phyloP scores from a whole-genome alignment of 768 basidiomycete genomes.

The Tylopilus sp. region DNA sequence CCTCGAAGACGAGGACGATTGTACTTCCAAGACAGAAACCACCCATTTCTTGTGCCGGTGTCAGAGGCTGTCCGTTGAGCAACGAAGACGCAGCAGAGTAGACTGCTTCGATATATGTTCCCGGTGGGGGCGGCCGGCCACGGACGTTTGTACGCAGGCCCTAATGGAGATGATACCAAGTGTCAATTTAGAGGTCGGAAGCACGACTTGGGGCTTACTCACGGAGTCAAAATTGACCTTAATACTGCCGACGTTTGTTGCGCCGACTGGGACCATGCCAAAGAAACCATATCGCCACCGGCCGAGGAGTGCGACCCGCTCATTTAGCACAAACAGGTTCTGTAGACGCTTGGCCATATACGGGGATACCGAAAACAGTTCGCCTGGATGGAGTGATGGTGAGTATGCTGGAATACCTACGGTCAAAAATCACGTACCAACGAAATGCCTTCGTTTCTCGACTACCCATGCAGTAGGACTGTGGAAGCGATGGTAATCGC shows the following conservation, averaged over 20 bases:
- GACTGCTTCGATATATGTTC: conserved; percentile 89
- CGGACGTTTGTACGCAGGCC: conserved; percentile 88
- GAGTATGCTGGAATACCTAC: not conserved
- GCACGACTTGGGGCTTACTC: conserved; percentile 3
- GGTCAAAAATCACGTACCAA: conserved; percentile 51
- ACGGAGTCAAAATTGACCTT: conserved; percentile 93
- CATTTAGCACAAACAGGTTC: conserved; percentile 96
- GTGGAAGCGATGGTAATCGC: conserved; percentile 98
- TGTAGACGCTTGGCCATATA: conserved; percentile 90
- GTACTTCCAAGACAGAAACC: conserved; percentile 95
- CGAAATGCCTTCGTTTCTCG: conserved; percentile 91
- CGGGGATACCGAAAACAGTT: conserved; percentile 94
- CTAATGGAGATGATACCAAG: conserved; percentile 32
- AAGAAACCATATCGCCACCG: conserved; percentile 97
- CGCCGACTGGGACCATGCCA: conserved; percentile 95
- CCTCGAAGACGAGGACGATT: conserved; percentile 96
- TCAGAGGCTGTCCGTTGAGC: conserved; percentile 84
- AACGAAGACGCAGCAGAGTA: conserved; percentile 83
- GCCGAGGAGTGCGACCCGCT: conserved; percentile 92
- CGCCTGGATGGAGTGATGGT: conserved; percentile 50
- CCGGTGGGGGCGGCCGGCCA: conserved; percentile 65
- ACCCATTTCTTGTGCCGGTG: conserved; percentile 92
- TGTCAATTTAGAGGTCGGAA: not conserved
- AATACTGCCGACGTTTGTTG: conserved; percentile 97
- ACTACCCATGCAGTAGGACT: conserved; percentile 96